Base-by-base conservation (phyloP, 345 rosid species). In the Salix brachista region DNA sequence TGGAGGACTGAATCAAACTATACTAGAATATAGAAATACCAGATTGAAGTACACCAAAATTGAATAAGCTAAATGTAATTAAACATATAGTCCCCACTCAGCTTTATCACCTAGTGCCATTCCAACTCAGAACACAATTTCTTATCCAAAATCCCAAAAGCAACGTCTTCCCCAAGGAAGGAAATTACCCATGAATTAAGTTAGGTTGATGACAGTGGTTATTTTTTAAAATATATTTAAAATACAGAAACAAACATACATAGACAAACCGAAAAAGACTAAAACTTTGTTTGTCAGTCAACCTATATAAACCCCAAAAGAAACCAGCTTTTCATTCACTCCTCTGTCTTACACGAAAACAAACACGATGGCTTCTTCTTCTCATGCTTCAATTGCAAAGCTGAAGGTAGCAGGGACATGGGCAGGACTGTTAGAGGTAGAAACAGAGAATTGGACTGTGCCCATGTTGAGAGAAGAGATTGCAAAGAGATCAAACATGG, bases 321-420 rank as follows among this genome's bases (percentile, higher is more conserved):
- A 58, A 58, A 58, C 28, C 26, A 4, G 25, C 64, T 58, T 58
- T 3, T 10, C 46, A 10, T n/a, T 58, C 64, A 3, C 64, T 58
- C 13, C 58, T 52, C 58, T 18, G n/a, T 18, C 23, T 46, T 1
- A 4, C 18, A 46, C 52, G 14, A 46, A 14, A 4, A 46, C 18
- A 16, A 46, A 52, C 9, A 52, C 58, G 0, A 46, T 13, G 58
- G 19, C 36, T 13, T 56, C n/a, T 28, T 56, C 67, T 72, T 65
- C 41, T 28, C 11, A 36, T 68, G 39, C 71, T 46, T 56, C 79
- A 50, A 85, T 87, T 96, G 88, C 88, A 80, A 93, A 91, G 83
- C 83, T 95, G 75, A 95, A 88, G 88, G 85, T 95, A 28, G 99
- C 91, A n/a, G 98, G 98, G 48, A 86, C 87, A 25, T 93, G 98